Evolutionary conservation across 139 green algal species (phyloP), one percentile per base, ranked within the genome.

Genomic region (Chlorokybus atmophyticus): DNA sequence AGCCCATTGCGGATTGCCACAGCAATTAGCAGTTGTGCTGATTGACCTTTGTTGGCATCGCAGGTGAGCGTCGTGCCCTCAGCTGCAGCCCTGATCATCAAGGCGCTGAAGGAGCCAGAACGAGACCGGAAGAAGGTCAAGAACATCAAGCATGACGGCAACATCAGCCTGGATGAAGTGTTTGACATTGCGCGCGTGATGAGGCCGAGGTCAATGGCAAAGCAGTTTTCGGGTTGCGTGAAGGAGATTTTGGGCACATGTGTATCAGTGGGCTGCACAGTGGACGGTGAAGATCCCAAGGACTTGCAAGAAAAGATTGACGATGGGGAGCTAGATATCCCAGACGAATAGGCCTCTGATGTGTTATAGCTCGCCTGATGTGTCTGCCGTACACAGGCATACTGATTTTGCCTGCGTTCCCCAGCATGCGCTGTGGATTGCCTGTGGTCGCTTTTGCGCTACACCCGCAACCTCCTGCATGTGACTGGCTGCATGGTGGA

Each of bases 161-260:
- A 94, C 80, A 75, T 98, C 54, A 73, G 68, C 1, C 53, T 99
- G 44, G 84, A 94, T 27, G 89, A 98, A 55, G 75, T 98, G 38
- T 84, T 93, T 41, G 87, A 95, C 78, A 85, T 95, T 53, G 92
- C 91, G 1, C 82, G 91, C 54, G 66, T 94, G 44, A 97, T 99
- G 91, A 66, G 81, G 35, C 78, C 88, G 50, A 75, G 92, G 26
- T 88, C 74, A 71, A 95, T 85, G 66, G 91, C 92, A n/a, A 80
- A 78, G 60, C 59, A 75, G 19, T 76, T 99, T 25, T 59, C 74
- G 3, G 92, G 90, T 66, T 93, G 84, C 26, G 86, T 90, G 66
- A 99, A 99, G 82, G 92, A 99, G 79, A 99, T 99, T 50, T 71
- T 97, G 44, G 92, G 92, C 53, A 97, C 92, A 27, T 87, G 80